A percentile compares a stretch with the other conserved stretches of the same genome.
These are phyloP conservation scores for Ceratocystis diversiconidia DNA, from an alignment of 2,329 filamentous ascomycete genomes.

Conservation along the genomic window DNA sequence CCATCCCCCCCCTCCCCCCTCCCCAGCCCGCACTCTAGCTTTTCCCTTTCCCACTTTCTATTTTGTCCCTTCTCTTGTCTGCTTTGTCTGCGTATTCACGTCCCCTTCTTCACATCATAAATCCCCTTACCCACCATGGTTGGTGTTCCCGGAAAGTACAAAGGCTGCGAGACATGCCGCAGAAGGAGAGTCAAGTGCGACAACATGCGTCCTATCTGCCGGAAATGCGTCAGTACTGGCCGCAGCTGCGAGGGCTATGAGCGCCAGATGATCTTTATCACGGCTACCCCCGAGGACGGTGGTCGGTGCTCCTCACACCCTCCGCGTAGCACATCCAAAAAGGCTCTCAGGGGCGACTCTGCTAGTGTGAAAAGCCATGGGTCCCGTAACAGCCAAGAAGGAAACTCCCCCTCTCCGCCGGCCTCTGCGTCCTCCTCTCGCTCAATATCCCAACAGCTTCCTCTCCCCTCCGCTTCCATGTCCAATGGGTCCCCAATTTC, in stretches of 20 bases:
- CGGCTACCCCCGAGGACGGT: conserved; percentile 40
- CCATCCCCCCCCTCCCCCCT: not conserved
- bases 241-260: conserved; percentile 48
- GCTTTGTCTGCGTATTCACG: not conserved
- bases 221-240: conserved; percentile 44
- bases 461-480: conserved; percentile 7
- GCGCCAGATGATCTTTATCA: conserved; percentile 48
- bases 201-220: conserved; percentile 45
- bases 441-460: conserved; percentile 9
- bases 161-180: conserved; percentile 49
- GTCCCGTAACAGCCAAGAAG: conserved; percentile 22
- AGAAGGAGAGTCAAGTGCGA: conserved; percentile 49
- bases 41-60: not conserved
- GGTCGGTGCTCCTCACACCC: conserved; percentile 45
- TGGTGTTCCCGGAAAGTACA: conserved; percentile 49
- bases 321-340: conserved; percentile 27
- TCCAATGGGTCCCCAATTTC: conserved; percentile 3
- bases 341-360: conserved; percentile 21
- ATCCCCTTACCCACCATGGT: conserved; percentile 33
- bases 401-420: conserved; percentile 10
- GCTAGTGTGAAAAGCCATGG: conserved; percentile 22
- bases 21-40: not conserved
- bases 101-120: not conserved
- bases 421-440: not conserved
- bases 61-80: not conserved